phyloP scores from a whole-genome alignment of 305 asterid genomes.

The Fraxinus velutina region DNA sequence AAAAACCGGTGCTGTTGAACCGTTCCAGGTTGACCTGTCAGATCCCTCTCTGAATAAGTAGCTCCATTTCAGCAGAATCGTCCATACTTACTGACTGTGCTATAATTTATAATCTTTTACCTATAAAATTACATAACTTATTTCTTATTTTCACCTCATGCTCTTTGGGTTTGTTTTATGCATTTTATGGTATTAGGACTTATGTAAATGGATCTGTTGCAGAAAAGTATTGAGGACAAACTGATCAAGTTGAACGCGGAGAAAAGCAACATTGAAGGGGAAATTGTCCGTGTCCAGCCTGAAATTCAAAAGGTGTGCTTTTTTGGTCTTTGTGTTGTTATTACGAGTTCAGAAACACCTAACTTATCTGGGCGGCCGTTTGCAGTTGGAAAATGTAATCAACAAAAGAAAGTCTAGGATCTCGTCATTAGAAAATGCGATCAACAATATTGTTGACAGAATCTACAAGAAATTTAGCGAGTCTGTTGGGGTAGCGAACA shows the following conservation, averaged over 20 bases:
- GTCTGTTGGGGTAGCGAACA: conserved; percentile 89
- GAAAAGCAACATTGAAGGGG: conserved; percentile 65
- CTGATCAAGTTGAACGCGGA: conserved; percentile 71
- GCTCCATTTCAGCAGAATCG: background rate
- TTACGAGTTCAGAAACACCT: conserved; percentile 10
- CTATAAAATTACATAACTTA: background rate
- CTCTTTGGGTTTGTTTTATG: conserved; percentile 16
- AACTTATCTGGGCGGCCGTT: conserved; percentile 16
- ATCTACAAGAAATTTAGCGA: conserved; percentile 84
- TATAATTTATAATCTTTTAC: conserved; percentile 9
- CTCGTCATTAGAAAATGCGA: conserved; percentile 56
- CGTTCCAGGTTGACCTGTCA: background rate
- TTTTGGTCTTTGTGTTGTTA: conserved; percentile 20
- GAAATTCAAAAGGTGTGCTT: conserved; percentile 79
- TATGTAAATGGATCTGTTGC: conserved; percentile 31
- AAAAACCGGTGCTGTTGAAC: background rate
- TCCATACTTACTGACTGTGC: background rate
- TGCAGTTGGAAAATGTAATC: conserved; percentile 71
- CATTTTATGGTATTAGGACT: conserved; percentile 13
- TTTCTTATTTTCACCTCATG: conserved; percentile 9
- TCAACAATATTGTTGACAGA: conserved; percentile 78
- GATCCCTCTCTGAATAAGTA: background rate
- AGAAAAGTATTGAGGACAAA: conserved; percentile 91
- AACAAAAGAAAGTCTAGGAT: conserved; percentile 55
- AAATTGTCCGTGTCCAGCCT: conserved; percentile 70